Base-by-base conservation (phyloP, 768 basidiomycete species). In the Tulasnella sp. region DNA sequence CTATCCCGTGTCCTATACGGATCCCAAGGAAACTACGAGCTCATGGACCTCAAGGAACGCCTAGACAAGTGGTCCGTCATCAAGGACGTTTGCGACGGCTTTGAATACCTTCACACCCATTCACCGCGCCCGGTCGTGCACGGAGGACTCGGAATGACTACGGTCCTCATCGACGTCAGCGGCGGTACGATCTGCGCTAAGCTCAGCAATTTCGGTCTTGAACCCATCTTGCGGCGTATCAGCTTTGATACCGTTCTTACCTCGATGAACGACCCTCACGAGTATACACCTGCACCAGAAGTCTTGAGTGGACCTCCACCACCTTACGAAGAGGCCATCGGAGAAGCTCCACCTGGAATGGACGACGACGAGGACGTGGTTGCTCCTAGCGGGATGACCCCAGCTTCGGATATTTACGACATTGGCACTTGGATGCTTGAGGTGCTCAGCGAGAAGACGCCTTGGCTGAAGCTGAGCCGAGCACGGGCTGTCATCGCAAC, bases 401-500 rank as follows among this genome's bases (percentile, higher is more conserved):
- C 52, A 39, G 75, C 75, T 21, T 48, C 44, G 21, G 75, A 75
- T 19, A 56, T 75, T 24, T 75, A 44, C 38, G 75, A 75, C 46
- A 34, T 75, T n/a, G 75, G 75, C 4, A 48, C 75, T n/a, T 48
- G 44, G 75, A 75, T 75, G 18, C 27, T 75, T 6, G 75, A 75
- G 27, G 19, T 75, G 9, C 75, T 75, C 31, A 75, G 75, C 75
- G 75, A 44, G 21, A 75, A 48, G 52, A 44, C 44, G 21, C 75
- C 75, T 21, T 75, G 52, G 44, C 56, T 48, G 44, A 56, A 48
- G 44, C 10, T 48, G 12, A 44, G 44, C 36, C 24, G 75, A 18
- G 44, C 44, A 3, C 39, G 44, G 40, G 75, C 75, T 19, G 52
- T 75, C 46, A 75, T 75, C 19, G 75, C 39, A 19, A 56, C 75